phyloP scores from a whole-genome alignment of 1,139 yeast species.

The Kodamaea alishanica region DNA sequence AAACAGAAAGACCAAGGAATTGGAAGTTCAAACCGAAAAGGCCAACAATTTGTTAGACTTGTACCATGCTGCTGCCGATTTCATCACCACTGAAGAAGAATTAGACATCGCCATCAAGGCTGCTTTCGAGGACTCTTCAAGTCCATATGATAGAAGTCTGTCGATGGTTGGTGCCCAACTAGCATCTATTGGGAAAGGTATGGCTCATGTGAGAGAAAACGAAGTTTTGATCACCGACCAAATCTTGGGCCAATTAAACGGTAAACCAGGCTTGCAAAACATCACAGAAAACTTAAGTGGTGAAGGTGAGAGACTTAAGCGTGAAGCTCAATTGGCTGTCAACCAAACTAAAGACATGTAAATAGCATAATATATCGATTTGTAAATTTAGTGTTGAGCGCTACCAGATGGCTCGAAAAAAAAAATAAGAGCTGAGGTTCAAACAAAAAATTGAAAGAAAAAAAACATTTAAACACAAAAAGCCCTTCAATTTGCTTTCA shows the following conservation, averaged over 20 bases:
- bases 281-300: conserved; percentile 19
- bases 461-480: background rate
- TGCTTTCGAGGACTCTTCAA: conserved; percentile 50
- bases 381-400: no score
- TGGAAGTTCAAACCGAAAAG: conserved; percentile 37
- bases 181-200: conserved; percentile 30
- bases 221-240: conserved; percentile 37
- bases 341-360: conserved; percentile 14
- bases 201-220: conserved; percentile 25
- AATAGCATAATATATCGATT: background rate
- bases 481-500: no score
- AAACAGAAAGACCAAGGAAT: conserved; percentile 34
- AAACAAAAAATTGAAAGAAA: background rate
- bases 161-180: conserved; percentile 37
- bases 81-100: conserved; percentile 63
- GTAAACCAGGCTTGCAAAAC: conserved; percentile 37
- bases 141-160: conserved; percentile 35
- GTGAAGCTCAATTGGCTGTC: conserved; percentile 33
- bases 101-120: conserved; percentile 53
- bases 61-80: conserved; percentile 66
- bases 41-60: conserved; percentile 61
- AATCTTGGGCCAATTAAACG: conserved; percentile 23
- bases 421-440: background rate
- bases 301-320: conserved; percentile 32
- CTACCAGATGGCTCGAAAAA: conserved; percentile 6